Percentiles rank a stretch among this genome's conserved stretches.
Evolutionary conservation across 1,139 yeast genomes (phyloP).

Genomic region (Diutina siamensis): DNA sequence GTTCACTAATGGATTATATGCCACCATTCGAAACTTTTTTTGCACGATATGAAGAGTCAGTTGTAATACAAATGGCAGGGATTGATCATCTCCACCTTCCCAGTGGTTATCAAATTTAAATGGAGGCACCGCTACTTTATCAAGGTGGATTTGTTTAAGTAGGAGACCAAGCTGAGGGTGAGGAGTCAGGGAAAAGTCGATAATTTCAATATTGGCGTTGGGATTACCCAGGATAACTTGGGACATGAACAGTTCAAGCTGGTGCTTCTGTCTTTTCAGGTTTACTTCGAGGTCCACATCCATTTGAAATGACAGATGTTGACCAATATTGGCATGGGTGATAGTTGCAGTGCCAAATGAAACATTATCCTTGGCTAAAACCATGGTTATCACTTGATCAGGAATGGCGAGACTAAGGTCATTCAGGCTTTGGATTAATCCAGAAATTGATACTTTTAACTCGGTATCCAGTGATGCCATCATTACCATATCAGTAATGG

Average conservation of each 20-base stretch:
- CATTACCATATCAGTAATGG: not conserved
- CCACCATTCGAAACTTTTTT: conserved; percentile 38
- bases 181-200: not conserved
- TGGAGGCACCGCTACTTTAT: not conserved
- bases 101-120: not conserved
- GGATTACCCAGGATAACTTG: not conserved
- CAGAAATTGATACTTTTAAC: not conserved
- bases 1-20: conserved; percentile 41
- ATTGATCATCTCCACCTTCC: not conserved
- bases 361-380: not conserved
- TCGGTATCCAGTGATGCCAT: not conserved
- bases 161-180: not conserved
- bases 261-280: not conserved
- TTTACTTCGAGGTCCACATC: not conserved
- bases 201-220: not conserved
- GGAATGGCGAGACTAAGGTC: not conserved
- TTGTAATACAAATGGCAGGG: conserved; percentile 23
- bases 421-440: not conserved
- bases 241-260: not conserved
- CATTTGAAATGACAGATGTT: not conserved
- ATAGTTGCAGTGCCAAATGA: not conserved
- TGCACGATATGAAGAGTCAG: conserved; percentile 40
- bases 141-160: not conserved
- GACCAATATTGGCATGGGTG: not conserved
- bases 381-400: not conserved